These are phyloP conservation scores for Leishmania amazonensis DNA, from an alignment of 208 protist genomes.

Conservation along the genomic window DNA sequence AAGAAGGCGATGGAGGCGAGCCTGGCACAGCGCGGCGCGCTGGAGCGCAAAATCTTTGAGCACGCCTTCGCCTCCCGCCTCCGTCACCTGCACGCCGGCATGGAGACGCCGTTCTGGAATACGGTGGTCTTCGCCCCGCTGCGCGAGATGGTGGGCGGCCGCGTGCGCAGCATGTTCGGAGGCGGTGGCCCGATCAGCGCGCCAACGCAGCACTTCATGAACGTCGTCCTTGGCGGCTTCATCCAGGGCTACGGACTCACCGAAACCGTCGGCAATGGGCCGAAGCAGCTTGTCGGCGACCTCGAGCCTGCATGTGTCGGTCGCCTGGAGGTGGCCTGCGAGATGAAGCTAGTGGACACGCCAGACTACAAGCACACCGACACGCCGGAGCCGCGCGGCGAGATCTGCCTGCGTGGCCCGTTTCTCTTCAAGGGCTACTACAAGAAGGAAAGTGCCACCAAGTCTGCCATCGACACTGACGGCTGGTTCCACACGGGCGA, in stretches of 20 bases:
- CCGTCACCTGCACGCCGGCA: too few relatives aligned
- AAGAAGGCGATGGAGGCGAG: too few relatives aligned
- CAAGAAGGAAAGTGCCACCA: slow-evolving; percentile 81
- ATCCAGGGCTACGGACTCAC: slow-evolving; percentile 92
- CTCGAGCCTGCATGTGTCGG: slow-evolving; percentile 57
- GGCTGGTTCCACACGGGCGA: slow-evolving; percentile 93
- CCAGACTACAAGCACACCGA: slow-evolving; percentile 88
- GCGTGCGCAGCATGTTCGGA: slow-evolving; percentile 63
- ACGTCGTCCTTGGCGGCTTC: slow-evolving; percentile 48
- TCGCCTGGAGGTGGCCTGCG: slow-evolving; percentile 17
- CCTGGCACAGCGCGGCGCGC: too few relatives aligned
- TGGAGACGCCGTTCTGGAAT: too few relatives aligned
- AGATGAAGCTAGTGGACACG: slow-evolving; percentile 93
- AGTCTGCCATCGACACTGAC: slow-evolving; percentile 59
- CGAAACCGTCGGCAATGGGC: slow-evolving; percentile 80
- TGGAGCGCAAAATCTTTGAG: too few relatives aligned
- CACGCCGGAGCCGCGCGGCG: slow-evolving; percentile 65
- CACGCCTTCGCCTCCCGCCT: too few relatives aligned
- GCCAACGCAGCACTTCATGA: slow-evolving; percentile 77
- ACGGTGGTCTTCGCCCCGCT: slow-evolving; percentile 70
- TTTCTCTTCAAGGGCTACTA: slow-evolving; percentile 90
- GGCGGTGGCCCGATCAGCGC: slow-evolving; percentile 80
- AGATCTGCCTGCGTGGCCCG: background rate
- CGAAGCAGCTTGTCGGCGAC: slow-evolving; percentile 66
- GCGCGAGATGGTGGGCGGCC: slow-evolving; percentile 66